A percentile compares a stretch with the other conserved stretches of the same genome.
These are phyloP conservation scores for Clavariopsis aquatica DNA, from an alignment of 495 filamentous ascomycete genomes.

Conservation along the genomic window DNA sequence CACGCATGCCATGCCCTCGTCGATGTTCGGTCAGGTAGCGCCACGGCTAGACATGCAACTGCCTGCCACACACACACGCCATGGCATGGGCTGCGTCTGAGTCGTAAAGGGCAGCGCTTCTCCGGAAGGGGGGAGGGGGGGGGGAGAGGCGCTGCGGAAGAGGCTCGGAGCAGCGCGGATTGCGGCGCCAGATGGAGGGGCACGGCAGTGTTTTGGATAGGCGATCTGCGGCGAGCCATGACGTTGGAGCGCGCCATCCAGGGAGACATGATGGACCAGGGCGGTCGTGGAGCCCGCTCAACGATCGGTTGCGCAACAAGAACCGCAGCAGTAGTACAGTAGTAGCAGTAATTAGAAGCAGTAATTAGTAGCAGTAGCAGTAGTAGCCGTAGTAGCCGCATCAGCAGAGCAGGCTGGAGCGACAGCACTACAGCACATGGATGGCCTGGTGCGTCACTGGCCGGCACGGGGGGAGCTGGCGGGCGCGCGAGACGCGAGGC, in stretches of 20 bases:
- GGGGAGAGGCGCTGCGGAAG: not conserved
- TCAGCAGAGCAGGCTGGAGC: too few species aligned
- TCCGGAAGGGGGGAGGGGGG: too few species aligned
- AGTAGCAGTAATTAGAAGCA: too few species aligned
- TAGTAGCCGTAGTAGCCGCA: too few species aligned
- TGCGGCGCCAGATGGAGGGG: not conserved
- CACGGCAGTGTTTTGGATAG: not conserved
- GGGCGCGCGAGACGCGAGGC: constrained; percentile 8
- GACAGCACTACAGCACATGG: too few species aligned
- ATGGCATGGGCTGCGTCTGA: not conserved
- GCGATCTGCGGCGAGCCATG: not conserved
- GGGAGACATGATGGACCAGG: not conserved
- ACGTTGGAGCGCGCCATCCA: not conserved
- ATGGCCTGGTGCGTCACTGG: not conserved
- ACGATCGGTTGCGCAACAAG: not conserved
- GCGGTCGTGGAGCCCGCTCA: not conserved
- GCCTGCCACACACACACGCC: not conserved
- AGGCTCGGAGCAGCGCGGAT: not conserved
- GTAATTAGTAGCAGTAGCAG: too few species aligned
- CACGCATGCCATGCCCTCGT: constrained; percentile 1
- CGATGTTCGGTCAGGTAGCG: not conserved
- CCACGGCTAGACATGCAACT: not conserved
- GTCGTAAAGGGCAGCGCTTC: not conserved
- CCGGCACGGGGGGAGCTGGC: not conserved
- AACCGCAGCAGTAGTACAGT: too few species aligned